Evolutionary conservation across 768 basidiomycete species (phyloP).

Genomic region (Trametes gibbosa): DNA sequence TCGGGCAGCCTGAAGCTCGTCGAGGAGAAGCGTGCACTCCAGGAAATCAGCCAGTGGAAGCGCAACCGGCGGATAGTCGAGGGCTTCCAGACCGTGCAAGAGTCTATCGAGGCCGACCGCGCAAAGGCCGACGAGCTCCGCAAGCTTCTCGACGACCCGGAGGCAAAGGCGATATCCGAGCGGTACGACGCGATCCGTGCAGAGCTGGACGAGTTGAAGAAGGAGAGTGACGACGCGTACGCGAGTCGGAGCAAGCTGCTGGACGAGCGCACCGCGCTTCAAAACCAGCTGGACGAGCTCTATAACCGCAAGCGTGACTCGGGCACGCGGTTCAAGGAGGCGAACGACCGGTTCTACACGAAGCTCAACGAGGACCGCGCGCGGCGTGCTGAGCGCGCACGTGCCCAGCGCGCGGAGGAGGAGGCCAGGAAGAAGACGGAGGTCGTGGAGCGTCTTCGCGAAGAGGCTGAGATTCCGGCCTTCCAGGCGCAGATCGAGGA

Average conservation of each 20-base stretch:
- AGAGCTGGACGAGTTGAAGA: constrained; percentile 85
- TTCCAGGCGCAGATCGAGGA: constrained; percentile 94
- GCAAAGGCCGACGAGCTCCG: constrained; percentile 72
- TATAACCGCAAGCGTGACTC: constrained; percentile 78
- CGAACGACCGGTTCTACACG: constrained; percentile 75
- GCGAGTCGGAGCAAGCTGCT: constrained; percentile 79
- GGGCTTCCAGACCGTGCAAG: constrained; percentile 74
- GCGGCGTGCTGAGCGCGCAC: constrained; percentile 72
- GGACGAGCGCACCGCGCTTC: constrained; percentile 79
- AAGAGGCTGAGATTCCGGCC: constrained; percentile 88
- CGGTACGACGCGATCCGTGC: constrained; percentile 78
- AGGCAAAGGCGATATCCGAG: constrained; percentile 74
- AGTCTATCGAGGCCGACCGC: constrained; percentile 78
- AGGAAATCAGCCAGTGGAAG: constrained; percentile 75
- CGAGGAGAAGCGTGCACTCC: constrained; percentile 94
- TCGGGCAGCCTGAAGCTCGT: constrained; percentile 88
- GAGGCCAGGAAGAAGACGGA: constrained; percentile 81
- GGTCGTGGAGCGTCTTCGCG: constrained; percentile 73
- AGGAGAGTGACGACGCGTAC: constrained; percentile 81
- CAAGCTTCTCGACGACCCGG: constrained; percentile 88
- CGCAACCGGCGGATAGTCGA: constrained; percentile 77
- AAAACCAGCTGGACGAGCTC: constrained; percentile 65
- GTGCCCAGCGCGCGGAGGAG: constrained; percentile 71
- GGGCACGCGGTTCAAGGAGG: constrained; percentile 68
- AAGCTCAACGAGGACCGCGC: constrained; percentile 90